These are phyloP conservation scores for Eucalyptus lansdowneana DNA, from an alignment of 345 rosid genomes.

Conservation along the genomic window DNA sequence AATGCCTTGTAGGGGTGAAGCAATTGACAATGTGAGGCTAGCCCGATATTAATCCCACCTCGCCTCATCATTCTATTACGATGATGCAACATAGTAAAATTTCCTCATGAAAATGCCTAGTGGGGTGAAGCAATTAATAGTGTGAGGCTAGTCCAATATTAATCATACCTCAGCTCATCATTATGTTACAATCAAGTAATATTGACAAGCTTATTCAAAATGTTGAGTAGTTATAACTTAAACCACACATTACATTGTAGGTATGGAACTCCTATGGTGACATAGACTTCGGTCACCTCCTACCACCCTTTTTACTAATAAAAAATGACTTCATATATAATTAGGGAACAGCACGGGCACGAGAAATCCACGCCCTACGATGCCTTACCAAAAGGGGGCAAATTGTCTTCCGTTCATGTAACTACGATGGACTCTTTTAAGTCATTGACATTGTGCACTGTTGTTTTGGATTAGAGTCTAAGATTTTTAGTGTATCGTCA, in stretches of 20 bases:
- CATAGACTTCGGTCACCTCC: neutral
- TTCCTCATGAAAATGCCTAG: rapidly evolving
- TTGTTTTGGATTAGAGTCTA: rapidly evolving
- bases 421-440: neutral
- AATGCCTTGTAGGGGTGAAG: neutral
- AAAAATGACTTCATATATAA: neutral
- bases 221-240: neutral
- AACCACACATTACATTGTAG: rapidly evolving
- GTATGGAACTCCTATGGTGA: neutral
- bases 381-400: neutral
- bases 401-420: neutral
- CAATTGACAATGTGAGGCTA: neutral
- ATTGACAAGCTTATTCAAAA: neutral
- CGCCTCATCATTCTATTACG: neutral
- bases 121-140: neutral
- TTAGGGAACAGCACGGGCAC: rapidly evolving
- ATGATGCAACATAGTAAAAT: neutral
- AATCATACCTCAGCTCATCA: neutral
- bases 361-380: neutral
- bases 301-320: neutral
- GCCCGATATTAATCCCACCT: neutral
- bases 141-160: neutral
- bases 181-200: neutral
- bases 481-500: neutral
- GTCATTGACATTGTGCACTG: rapidly evolving